Evolutionary conservation across 2,329 filamentous ascomycete species (phyloP).

Genomic region (Parastagonospora nodorum): DNA sequence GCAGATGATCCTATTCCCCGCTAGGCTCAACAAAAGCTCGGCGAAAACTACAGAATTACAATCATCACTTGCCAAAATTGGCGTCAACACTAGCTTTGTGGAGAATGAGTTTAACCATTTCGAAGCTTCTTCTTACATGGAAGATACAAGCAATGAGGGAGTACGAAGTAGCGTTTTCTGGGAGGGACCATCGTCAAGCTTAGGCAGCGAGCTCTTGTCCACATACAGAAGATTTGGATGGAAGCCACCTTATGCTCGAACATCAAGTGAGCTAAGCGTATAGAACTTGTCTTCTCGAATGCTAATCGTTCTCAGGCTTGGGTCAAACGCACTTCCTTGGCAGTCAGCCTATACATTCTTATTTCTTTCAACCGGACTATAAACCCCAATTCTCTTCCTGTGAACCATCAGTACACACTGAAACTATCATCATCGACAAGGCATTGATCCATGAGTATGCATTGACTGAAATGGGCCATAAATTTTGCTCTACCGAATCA

Average conservation of each 20-base stretch:
- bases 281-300: not conserved
- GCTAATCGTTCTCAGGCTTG: conserved; percentile 5
- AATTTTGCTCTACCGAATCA: conserved; percentile 5
- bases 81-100: conserved; percentile 1
- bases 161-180: conserved; percentile 25
- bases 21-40: not conserved
- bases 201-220: conserved; percentile 25
- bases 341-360: conserved; percentile 23
- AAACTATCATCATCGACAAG: conserved; percentile 14
- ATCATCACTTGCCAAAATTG: not conserved
- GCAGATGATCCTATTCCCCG: conserved; percentile 2
- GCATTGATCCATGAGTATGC: conserved; percentile 21
- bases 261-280: conserved; percentile 16
- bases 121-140: not conserved
- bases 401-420: not conserved
- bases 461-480: conserved; percentile 12
- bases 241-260: conserved; percentile 21
- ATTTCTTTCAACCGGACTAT: conserved; percentile 28
- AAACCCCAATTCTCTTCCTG: conserved; percentile 16
- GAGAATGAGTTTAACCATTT: not conserved
- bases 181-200: conserved; percentile 15
- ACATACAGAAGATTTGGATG: conserved; percentile 22
- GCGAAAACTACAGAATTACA: conserved; percentile 3
- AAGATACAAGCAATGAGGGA: not conserved
- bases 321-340: conserved; percentile 28